phyloP scores from a whole-genome alignment of 805 yeast species.

The Metschnikowia borealis region DNA sequence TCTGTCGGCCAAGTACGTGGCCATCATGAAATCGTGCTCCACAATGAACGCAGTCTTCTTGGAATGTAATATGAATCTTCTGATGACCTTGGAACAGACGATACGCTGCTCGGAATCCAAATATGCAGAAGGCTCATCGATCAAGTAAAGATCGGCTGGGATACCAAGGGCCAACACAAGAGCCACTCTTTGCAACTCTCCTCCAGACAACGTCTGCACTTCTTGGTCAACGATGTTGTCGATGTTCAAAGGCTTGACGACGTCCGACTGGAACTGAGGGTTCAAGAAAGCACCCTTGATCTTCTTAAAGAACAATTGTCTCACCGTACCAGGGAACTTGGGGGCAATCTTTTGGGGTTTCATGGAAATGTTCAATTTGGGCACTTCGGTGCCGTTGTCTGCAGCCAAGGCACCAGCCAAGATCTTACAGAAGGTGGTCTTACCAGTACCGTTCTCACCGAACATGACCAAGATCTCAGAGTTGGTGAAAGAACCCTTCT shows the following conservation, averaged over 20 bases:
- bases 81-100: conserved; percentile 95
- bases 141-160: conserved; percentile 92
- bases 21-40: conserved; percentile 99
- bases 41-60: conserved; percentile 99
- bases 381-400: conserved; percentile 75
- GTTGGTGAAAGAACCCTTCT: conserved; percentile 88
- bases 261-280: conserved; percentile 98
- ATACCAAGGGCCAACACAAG: conserved; percentile 91
- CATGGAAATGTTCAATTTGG: conserved; percentile 90
- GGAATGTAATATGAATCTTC: conserved; percentile 92
- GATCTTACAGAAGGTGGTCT: conserved; percentile 93
- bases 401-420: conserved; percentile 91
- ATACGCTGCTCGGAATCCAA: conserved; percentile 99
- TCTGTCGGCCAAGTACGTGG: conserved; percentile 97
- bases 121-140: conserved; percentile 99
- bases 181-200: conserved; percentile 99
- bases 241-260: conserved; percentile 88
- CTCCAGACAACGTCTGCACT: conserved; percentile 96
- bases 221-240: conserved; percentile 96
- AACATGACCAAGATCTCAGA: conserved; percentile 97
- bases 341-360: conserved; percentile 99
- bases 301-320: conserved; percentile 95
- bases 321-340: conserved; percentile 96
- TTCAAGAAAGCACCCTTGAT: conserved; percentile 89
- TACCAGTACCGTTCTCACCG: conserved; percentile 99